Evolutionary conservation across 2,329 filamentous ascomycete genomes (phyloP).

Genomic region (Stachybotrys echinatus): DNA sequence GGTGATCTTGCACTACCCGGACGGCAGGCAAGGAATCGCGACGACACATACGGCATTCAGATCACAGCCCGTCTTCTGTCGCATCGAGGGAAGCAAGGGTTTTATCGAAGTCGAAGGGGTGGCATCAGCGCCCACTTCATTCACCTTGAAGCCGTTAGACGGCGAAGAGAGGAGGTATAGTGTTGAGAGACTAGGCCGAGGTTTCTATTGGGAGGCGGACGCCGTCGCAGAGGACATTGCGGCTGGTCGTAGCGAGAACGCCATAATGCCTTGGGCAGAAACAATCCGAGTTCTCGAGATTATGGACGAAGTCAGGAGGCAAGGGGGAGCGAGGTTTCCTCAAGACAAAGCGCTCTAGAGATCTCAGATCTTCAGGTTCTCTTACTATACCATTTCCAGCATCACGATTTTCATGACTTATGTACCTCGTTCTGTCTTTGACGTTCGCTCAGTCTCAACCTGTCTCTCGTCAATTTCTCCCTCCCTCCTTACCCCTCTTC

Average conservation of each 20-base stretch:
- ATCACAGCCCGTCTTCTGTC: constrained; percentile 19
- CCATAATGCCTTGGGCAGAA: constrained; percentile 38
- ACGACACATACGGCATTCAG: constrained; percentile 12
- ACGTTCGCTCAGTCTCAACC: too few relatives aligned
- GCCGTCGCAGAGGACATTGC: constrained; percentile 33
- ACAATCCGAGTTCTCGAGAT: constrained; percentile 39
- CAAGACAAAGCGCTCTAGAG: constrained; percentile 14
- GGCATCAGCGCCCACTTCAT: constrained; percentile 25
- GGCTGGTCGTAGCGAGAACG: constrained; percentile 29
- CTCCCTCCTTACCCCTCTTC: too few relatives aligned
- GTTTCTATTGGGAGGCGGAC: constrained; percentile 41
- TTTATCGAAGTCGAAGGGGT: constrained; percentile 30
- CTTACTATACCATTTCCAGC: too few relatives aligned
- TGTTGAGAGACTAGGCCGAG: constrained; percentile 7
- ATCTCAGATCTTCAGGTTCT: too few relatives aligned
- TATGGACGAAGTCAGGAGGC: constrained; percentile 38
- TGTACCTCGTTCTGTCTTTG: too few relatives aligned
- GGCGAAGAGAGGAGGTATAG: not conserved
- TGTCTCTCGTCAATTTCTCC: too few relatives aligned
- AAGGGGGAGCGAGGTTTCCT: constrained; percentile 23
- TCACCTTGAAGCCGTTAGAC: constrained; percentile 23
- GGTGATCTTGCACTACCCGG: constrained; percentile 32
- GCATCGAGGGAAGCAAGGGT: constrained; percentile 34
- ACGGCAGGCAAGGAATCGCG: constrained; percentile 33
- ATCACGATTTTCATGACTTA: too few relatives aligned